A percentile compares a stretch with the other conserved stretches of the same genome.
These are phyloP conservation scores for Dryadomyces quercivorus DNA, from an alignment of 2,329 filamentous ascomycete genomes.

Conservation along the genomic window DNA sequence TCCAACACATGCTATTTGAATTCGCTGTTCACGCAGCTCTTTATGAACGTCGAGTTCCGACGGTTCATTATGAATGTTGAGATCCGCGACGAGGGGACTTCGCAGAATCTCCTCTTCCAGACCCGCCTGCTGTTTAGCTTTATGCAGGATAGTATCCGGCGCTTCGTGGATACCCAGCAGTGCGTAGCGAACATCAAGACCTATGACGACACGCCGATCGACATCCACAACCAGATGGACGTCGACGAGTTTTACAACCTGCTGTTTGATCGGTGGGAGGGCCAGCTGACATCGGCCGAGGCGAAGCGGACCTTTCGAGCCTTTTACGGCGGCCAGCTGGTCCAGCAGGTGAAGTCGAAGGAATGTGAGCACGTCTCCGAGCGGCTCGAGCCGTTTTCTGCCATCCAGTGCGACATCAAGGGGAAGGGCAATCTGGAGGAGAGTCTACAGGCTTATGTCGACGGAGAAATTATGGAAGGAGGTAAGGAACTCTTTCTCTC, in stretches of 20 bases:
- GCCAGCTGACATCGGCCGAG: conserved; percentile 56
- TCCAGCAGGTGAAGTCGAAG: conserved; percentile 91
- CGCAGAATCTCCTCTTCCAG: conserved; percentile 59
- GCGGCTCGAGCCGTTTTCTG: conserved; percentile 78
- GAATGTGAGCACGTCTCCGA: conserved; percentile 93
- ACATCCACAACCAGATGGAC: conserved; percentile 89
- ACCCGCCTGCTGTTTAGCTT: conserved; percentile 73
- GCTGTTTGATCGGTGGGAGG: conserved; percentile 83
- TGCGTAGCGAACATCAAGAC: conserved; percentile 69
- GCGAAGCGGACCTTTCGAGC: conserved; percentile 63
- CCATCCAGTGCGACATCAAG: conserved; percentile 93
- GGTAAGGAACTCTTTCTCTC: conserved; percentile 39
- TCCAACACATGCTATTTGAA: conserved; percentile 98
- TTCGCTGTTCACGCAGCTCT: conserved; percentile 84
- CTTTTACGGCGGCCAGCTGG: conserved; percentile 83
- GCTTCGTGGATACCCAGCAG: conserved; percentile 58
- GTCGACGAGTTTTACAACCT: conserved; percentile 97
- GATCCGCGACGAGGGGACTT: conserved; percentile 38
- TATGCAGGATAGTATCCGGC: conserved; percentile 72
- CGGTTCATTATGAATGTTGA: conserved; percentile 64
- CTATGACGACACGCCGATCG: conserved; percentile 71
- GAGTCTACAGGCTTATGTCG: conserved; percentile 87
- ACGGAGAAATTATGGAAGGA: conserved; percentile 93
- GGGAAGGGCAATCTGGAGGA: conserved; percentile 75
- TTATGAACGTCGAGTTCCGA: conserved; percentile 86